Conservation (phyloP, 441 rosid species). For the Gossypium lobatum region DNA sequence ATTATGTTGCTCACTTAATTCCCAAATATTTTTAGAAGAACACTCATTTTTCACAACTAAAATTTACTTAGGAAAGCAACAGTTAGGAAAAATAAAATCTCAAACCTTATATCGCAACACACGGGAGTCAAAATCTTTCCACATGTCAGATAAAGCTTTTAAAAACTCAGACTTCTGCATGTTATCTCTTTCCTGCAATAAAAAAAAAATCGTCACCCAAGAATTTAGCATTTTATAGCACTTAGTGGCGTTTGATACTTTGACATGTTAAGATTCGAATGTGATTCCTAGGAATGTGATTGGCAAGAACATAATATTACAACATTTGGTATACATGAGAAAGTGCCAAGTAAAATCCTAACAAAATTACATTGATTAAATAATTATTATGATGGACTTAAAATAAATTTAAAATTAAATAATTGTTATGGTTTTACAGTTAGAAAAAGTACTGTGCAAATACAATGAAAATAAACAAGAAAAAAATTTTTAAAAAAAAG, state of each 20-base stretch:
- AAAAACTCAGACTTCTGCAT: conserved; percentile 97
- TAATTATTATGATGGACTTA: no score
- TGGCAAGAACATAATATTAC: no score
- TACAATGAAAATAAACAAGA: no score
- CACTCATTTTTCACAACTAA: background rate
- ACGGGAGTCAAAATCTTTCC: conserved; percentile 97
- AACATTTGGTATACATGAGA: no score
- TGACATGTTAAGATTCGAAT: no score
- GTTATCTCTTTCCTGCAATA: conserved; percentile 82
- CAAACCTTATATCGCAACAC: conserved; percentile 94
- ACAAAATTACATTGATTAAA: no score
- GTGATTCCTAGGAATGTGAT: no score
- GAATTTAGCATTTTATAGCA: background rate
- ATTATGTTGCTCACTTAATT: background rate
- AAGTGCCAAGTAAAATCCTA: no score
- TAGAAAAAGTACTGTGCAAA: no score
- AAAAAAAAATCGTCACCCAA: conserved; percentile 17
- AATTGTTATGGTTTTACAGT: no score
- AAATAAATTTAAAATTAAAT: no score
- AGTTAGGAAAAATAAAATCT: conserved; percentile 12
- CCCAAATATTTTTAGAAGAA: background rate
- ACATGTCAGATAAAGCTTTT: conserved; percentile 96
- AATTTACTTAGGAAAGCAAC: background rate
- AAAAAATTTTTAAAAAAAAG: no score
- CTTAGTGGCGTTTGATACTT: background rate